Percentiles rank a stretch among this genome's conserved stretches.
Conservation (phyloP, 2,329 filamentous ascomycete species). For the Neonectria coccinea region DNA sequence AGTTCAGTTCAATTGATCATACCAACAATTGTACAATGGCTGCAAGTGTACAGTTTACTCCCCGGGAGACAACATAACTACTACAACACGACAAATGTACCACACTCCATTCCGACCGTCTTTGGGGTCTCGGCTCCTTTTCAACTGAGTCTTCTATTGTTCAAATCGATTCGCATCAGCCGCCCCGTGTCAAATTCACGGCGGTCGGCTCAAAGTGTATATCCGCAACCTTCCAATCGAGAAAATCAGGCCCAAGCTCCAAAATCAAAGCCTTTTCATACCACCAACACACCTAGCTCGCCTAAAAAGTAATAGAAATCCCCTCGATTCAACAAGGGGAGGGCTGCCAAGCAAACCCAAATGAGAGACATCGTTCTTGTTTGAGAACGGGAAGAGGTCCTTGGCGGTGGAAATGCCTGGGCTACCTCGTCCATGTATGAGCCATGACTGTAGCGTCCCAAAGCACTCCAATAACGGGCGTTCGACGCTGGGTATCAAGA, state of each 20-base stretch:
- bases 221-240: conserved; percentile 20
- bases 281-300: conserved; percentile 39
- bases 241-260: conserved; percentile 36
- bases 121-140: conserved; percentile 24
- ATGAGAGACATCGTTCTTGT: conserved; percentile 33
- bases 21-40: conserved; percentile 20
- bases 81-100: conserved; percentile 13
- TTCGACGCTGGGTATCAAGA: conserved; percentile 48
- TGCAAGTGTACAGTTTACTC: conserved; percentile 10
- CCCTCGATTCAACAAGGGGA: conserved; percentile 30
- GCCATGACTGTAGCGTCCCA: conserved; percentile 38
- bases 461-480: conserved; percentile 39
- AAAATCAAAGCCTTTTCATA: conserved; percentile 45
- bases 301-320: conserved; percentile 37
- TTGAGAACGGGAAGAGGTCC: conserved; percentile 27
- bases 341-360: conserved; percentile 34
- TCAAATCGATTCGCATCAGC: conserved; percentile 22
- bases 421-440: conserved; percentile 39
- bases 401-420: conserved; percentile 25
- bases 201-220: conserved; percentile 22
- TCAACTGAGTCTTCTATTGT: conserved; percentile 31
- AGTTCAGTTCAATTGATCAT: conserved; percentile 17
- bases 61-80: conserved; percentile 16
- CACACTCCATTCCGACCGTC: conserved; percentile 15
- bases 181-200: conserved; percentile 15